Conservation (phyloP, 2,329 filamentous ascomycete species). For the Pseudogymnoascus sp. region DNA sequence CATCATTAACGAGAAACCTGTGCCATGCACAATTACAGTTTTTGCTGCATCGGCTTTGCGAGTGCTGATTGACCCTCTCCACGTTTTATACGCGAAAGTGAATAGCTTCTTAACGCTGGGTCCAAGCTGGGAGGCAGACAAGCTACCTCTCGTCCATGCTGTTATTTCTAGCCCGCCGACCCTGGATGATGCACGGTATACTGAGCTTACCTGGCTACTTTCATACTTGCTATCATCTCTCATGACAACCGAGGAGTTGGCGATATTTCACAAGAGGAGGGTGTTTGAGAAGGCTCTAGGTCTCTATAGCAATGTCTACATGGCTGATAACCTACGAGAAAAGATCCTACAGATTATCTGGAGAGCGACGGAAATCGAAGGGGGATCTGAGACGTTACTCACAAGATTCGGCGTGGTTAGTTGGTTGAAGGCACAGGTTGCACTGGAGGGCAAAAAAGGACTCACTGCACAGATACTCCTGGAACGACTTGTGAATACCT, state of each 20-base stretch:
- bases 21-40: slow-evolving; percentile 66
- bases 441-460: slow-evolving; percentile 39
- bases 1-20: slow-evolving; percentile 44
- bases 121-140: slow-evolving; percentile 66
- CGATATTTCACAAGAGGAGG: slow-evolving; percentile 49
- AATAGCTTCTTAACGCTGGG: slow-evolving; percentile 74
- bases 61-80: slow-evolving; percentile 66
- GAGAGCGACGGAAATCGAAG: slow-evolving; percentile 56
- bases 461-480: slow-evolving; percentile 47
- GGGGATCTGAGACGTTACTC: slow-evolving; percentile 69
- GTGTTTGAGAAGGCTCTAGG: slow-evolving; percentile 70
- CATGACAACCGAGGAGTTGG: slow-evolving; percentile 49
- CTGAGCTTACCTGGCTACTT: slow-evolving; percentile 67
- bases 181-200: slow-evolving; percentile 62
- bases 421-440: slow-evolving; percentile 60
- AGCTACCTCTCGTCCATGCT: slow-evolving; percentile 60
- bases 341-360: slow-evolving; percentile 55
- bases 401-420: slow-evolving; percentile 66
- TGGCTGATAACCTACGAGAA: slow-evolving; percentile 47
- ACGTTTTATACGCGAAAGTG: slow-evolving; percentile 76
- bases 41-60: slow-evolving; percentile 64
- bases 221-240: slow-evolving; percentile 60
- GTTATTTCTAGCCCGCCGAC: slow-evolving; percentile 57
- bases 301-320: slow-evolving; percentile 57
- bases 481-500: slow-evolving; percentile 51